Evolutionary conservation across 352 stramenopile genomes (phyloP).

Genomic region (Pythium diclinum): DNA sequence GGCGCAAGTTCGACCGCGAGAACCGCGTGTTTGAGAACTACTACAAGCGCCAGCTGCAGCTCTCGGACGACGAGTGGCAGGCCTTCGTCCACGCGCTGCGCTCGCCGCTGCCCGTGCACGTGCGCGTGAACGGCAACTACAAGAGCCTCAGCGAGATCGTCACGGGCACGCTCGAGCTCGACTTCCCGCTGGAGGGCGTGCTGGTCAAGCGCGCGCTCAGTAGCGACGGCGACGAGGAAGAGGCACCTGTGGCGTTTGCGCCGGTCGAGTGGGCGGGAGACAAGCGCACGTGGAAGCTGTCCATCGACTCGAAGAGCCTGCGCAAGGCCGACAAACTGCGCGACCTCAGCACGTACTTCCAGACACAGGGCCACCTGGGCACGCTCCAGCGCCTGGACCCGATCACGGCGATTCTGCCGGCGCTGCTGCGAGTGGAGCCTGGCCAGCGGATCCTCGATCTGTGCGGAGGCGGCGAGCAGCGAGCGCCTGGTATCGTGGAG

Average conservation of each 20-base stretch:
- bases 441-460: constrained; percentile 77
- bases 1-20: constrained; percentile 84
- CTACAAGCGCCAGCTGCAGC: constrained; percentile 71
- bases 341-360: constrained; percentile 92
- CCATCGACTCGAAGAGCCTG: constrained; percentile 74
- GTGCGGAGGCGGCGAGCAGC: constrained; percentile 65
- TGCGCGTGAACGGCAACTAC: constrained; percentile 87
- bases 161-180: constrained; percentile 60
- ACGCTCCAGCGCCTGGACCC: constrained; percentile 94
- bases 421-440: constrained; percentile 89
- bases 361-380: constrained; percentile 82
- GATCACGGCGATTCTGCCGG: constrained; percentile 93
- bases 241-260: constrained; percentile 47
- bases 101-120: constrained; percentile 71
- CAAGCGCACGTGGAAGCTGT: constrained; percentile 77
- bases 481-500: constrained; percentile 55
- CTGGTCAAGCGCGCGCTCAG: constrained; percentile 44
- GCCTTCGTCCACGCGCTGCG: constrained; percentile 77
- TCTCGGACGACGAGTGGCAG: constrained; percentile 71
- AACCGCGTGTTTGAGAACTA: constrained; percentile 82
- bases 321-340: constrained; percentile 86
- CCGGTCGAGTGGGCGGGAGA: constrained; percentile 66
- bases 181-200: constrained; percentile 61
- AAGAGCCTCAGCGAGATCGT: constrained; percentile 79
- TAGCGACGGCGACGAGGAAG: constrained; percentile 39